Conservation (phyloP, 352 stramenopile species). For the Globisporangium splendens region DNA sequence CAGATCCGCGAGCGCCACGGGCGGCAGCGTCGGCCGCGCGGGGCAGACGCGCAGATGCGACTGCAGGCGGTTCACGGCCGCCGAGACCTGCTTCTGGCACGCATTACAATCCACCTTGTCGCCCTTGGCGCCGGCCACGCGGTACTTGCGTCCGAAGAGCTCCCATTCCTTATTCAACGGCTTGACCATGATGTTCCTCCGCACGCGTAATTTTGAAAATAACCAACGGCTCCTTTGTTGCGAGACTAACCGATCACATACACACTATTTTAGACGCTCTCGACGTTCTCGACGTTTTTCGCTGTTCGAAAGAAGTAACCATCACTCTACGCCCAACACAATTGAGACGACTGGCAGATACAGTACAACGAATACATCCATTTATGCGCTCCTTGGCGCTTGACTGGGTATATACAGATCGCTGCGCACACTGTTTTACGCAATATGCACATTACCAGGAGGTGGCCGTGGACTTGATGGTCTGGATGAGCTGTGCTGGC, state of each 20-base stretch:
- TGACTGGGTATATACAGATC: too few relatives aligned
- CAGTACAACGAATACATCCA: too few relatives aligned
- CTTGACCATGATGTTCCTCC: slow-evolving; percentile 38
- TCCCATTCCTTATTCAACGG: slow-evolving; percentile 66
- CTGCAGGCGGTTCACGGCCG: slow-evolving; percentile 57
- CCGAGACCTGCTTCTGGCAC: slow-evolving; percentile 56
- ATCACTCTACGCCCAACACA: too few relatives aligned
- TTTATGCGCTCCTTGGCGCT: too few relatives aligned
- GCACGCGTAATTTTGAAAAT: too few relatives aligned
- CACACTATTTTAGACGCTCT: too few relatives aligned
- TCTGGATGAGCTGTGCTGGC: slow-evolving; percentile 39
- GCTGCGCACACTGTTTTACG: too few relatives aligned
- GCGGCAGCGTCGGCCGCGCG: slow-evolving; percentile 20
- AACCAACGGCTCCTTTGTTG: too few relatives aligned
- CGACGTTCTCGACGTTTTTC: too few relatives aligned
- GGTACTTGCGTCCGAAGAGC: slow-evolving; percentile 60
- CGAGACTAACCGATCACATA: too few relatives aligned
- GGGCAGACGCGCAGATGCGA: slow-evolving; percentile 60
- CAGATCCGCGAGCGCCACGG: not conserved
- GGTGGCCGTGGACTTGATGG: slow-evolving; percentile 40
- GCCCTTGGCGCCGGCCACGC: slow-evolving; percentile 43
- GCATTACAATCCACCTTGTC: slow-evolving; percentile 68
- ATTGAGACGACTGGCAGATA: too few relatives aligned
- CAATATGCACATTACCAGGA: slow-evolving; percentile 20
- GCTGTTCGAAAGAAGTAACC: too few relatives aligned